A percentile compares a stretch with the other conserved stretches of the same genome.
These are phyloP conservation scores for Dactylellina drechsleri DNA, from an alignment of 2,329 filamentous ascomycete genomes.

Conservation along the genomic window DNA sequence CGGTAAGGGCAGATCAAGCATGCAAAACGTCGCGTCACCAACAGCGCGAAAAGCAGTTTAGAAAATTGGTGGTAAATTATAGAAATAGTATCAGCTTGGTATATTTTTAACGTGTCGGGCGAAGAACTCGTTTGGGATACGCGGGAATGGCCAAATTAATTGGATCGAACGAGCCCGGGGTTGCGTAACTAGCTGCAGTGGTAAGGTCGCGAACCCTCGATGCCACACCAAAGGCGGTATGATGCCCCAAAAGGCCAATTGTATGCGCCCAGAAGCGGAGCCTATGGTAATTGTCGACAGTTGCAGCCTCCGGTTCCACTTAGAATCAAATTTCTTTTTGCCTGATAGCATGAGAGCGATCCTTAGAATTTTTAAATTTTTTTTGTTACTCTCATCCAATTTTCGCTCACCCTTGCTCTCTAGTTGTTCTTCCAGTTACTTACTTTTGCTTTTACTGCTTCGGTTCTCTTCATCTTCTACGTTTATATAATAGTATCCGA, in stretches of 20 bases:
- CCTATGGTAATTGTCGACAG: conserved; percentile 40
- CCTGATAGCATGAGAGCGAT: conserved; percentile 21
- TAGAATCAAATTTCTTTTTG: conserved; percentile 21
- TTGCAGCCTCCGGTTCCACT: conserved; percentile 21
- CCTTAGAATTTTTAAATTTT: conserved; percentile 15
- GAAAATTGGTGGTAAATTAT: no score
- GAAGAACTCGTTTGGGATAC: background rate
- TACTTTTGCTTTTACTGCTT: conserved; percentile 20
- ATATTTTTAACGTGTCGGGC: no score
- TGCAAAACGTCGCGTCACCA: no score
- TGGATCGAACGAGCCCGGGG: conserved; percentile 1
- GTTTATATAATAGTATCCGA: conserved; percentile 37
- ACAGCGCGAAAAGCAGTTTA: no score
- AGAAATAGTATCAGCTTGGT: background rate
- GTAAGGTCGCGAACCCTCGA: conserved; percentile 53
- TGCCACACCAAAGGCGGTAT: conserved; percentile 31
- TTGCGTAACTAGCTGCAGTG: conserved; percentile 22
- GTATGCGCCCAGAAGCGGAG: conserved; percentile 49
- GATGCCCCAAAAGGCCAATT: conserved; percentile 50
- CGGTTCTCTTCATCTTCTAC: conserved; percentile 7
- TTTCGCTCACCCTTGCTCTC: conserved; percentile 4
- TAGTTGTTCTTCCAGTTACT: conserved; percentile 16
- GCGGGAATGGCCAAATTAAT: background rate
- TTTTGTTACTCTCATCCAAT: background rate
- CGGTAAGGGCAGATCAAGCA: no score